Percentiles rank a stretch among this genome's conserved stretches.
Evolutionary conservation across 2,329 filamentous ascomycete species (phyloP).

Genomic region (Talaromyces islandicus): DNA sequence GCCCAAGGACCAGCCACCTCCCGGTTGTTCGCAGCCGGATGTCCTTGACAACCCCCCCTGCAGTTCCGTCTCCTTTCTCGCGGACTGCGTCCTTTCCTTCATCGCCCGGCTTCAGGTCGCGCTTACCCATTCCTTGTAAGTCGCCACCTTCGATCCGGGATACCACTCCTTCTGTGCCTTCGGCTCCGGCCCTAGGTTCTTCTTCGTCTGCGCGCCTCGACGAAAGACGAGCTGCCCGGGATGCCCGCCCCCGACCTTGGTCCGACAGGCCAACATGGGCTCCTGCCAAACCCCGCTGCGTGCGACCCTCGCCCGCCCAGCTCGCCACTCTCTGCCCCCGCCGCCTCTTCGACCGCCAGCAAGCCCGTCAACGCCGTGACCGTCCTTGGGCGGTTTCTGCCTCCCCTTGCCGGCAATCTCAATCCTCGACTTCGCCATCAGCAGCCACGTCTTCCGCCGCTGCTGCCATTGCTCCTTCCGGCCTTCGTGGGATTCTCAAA

Average conservation of each 20-base stretch:
- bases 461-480: not conserved
- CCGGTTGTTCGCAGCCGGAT: not conserved
- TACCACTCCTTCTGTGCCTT: not conserved
- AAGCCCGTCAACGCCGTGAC: slow-evolving; percentile 3
- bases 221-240: not conserved
- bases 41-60: not conserved
- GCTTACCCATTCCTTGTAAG: not conserved
- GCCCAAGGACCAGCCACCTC: too few species aligned
- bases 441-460: not conserved
- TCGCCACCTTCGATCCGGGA: not conserved
- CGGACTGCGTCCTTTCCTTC: not conserved
- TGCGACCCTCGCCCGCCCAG: not conserved
- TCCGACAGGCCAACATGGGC: not conserved
- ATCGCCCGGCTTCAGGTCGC: not conserved
- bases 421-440: not conserved
- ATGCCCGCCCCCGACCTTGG: slow-evolving; percentile 1
- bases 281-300: not conserved
- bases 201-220: not conserved
- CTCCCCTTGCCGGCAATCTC: not conserved
- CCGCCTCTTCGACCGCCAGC: not conserved
- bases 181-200: not conserved
- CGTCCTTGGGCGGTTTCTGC: slow-evolving; percentile 2
- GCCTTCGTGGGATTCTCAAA: not conserved
- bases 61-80: not conserved
- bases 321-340: not conserved